phyloP scores from a whole-genome alignment of 2,329 filamentous ascomycete species.

The Nigrograna mackinnonii region DNA sequence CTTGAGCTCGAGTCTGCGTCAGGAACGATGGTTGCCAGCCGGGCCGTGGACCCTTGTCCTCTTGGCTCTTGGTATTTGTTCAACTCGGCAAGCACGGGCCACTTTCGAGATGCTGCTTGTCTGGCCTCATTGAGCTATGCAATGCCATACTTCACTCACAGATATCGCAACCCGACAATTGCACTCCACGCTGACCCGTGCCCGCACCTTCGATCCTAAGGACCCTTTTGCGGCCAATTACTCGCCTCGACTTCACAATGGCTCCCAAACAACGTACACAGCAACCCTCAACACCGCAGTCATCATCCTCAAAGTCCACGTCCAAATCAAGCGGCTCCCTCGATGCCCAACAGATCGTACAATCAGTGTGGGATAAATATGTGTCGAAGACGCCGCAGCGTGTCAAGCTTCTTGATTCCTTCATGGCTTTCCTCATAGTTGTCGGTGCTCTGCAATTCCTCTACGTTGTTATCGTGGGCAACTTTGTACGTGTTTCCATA shows the following conservation, averaged over 20 bases:
- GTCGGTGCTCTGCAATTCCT: conserved; percentile 90
- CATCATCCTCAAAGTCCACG: conserved; percentile 17
- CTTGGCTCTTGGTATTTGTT: too few relatives aligned
- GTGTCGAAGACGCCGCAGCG: conserved; percentile 80
- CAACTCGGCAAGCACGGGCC: too few relatives aligned
- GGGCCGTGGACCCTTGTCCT: too few relatives aligned
- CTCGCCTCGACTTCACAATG: too few relatives aligned
- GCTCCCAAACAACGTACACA: conserved; percentile 33
- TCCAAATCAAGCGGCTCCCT: conserved; percentile 27
- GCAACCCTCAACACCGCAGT: conserved; percentile 9
- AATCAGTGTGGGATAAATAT: conserved; percentile 79
- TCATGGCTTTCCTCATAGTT: conserved; percentile 83
- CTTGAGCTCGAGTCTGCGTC: conserved; percentile 8
- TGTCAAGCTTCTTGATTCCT: conserved; percentile 87
- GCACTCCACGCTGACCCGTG: too few relatives aligned
- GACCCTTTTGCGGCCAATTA: too few relatives aligned
- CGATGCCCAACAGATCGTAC: conserved; percentile 61
- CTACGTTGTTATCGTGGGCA: conserved; percentile 89
- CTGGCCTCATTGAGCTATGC: conserved; percentile 2
- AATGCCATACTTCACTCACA: background rate
- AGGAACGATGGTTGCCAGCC: conserved; percentile 7
- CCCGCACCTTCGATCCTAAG: too few relatives aligned
- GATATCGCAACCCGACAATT: too few relatives aligned
- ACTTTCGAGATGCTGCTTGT: too few relatives aligned
- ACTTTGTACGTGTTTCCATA: conserved; percentile 73